These are phyloP conservation scores for Teratosphaeria destructans DNA, from an alignment of 2,329 filamentous ascomycete species.

Conservation along the genomic window DNA sequence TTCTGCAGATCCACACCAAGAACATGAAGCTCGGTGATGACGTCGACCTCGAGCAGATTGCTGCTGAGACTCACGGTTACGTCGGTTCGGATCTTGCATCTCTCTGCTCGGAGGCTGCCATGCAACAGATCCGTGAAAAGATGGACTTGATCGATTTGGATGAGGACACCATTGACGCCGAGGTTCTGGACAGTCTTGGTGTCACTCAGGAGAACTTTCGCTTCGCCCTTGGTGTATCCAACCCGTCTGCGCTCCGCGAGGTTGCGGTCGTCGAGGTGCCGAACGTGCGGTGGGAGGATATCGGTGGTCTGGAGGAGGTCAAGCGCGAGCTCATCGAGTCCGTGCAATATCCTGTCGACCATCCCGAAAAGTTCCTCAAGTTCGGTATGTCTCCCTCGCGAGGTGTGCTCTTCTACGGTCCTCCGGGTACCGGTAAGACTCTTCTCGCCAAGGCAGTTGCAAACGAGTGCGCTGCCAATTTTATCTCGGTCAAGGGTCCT, in stretches of 20 bases:
- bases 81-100: conserved; percentile 97
- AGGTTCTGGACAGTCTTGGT: conserved; percentile 94
- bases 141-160: conserved; percentile 99
- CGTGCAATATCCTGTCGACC: conserved; percentile 97
- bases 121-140: conserved; percentile 99
- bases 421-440: conserved; percentile 99
- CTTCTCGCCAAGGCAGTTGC: conserved; percentile 98
- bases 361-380: conserved; percentile 99
- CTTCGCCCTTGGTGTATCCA: conserved; percentile 93
- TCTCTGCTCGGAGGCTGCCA: conserved; percentile 95
- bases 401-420: conserved; percentile 97
- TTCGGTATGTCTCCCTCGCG: conserved; percentile 96
- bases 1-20: conserved; percentile 99
- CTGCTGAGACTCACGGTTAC: conserved; percentile 95
- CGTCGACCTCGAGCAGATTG: conserved; percentile 93
- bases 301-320: conserved; percentile 94
- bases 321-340: conserved; percentile 99
- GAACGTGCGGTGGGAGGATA: conserved; percentile 99
- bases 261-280: conserved; percentile 98
- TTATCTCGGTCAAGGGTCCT: conserved; percentile 98
- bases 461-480: conserved; percentile 98
- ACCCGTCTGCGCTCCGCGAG: conserved; percentile 96
- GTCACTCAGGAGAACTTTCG: conserved; percentile 99
- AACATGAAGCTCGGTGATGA: conserved; percentile 99
- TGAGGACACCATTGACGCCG: conserved; percentile 96